Conservation (phyloP, 2,329 filamentous ascomycete species). For the Aspergillus hortae region DNA sequence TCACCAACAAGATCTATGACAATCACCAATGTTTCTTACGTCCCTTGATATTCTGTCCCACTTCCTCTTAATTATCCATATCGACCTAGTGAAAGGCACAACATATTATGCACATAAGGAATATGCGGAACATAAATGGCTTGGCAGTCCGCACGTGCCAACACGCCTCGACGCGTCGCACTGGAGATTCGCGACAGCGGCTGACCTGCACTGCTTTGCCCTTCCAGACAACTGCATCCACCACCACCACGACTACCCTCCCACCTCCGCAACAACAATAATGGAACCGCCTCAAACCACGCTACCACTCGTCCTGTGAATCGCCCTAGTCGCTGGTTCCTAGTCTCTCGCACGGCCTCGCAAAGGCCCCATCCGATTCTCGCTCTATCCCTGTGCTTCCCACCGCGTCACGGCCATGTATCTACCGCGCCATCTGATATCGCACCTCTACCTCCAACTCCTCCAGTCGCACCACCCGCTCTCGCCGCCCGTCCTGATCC, state of each 20-base stretch:
- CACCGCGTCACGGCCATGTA: constrained; percentile 64
- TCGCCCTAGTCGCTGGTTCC: not conserved
- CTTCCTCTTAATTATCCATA: too few relatives aligned
- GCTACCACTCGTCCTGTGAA: not conserved
- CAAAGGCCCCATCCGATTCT: not conserved
- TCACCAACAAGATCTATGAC: too few relatives aligned
- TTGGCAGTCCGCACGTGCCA: too few relatives aligned
- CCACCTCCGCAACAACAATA: not conserved
- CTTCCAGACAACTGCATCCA: not conserved
- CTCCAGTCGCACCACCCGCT: constrained; percentile 83
- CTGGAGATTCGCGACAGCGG: too few relatives aligned
- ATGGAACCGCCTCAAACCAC: too few relatives aligned
- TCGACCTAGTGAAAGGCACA: too few relatives aligned
- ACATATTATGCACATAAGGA: too few relatives aligned
- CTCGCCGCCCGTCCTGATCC: constrained; percentile 83
- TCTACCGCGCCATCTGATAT: constrained; percentile 83
- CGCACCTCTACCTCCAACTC: constrained; percentile 87
- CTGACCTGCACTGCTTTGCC: too few relatives aligned
- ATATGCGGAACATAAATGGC: too few relatives aligned
- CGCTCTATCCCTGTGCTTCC: not conserved
- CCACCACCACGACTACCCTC: not conserved
- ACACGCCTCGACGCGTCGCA: too few relatives aligned
- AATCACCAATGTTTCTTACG: too few relatives aligned
- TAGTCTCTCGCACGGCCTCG: not conserved
- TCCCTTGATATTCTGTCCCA: too few relatives aligned